Evolutionary conservation across 2,329 filamentous ascomycete species (phyloP), one percentile per base, ranked within the genome.

Genomic region (Tolypocladium pustulatum): DNA sequence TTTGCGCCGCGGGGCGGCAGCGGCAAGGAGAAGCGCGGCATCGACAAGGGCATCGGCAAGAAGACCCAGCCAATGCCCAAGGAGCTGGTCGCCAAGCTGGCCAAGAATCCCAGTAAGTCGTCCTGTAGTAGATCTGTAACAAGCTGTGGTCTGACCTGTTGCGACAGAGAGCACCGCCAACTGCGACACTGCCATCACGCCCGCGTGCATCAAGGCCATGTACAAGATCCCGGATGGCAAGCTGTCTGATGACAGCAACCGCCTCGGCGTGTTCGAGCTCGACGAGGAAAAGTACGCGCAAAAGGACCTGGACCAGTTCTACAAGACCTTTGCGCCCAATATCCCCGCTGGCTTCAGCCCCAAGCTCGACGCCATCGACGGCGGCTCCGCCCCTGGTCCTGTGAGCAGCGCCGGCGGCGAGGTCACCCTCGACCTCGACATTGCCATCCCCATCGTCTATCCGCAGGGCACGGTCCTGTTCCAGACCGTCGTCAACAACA

Each of bases 111-210:
- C 3, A 7, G 46, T 51, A 30, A 20, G 46, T 30, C 13, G 15
- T 20, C 15, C 4, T 17, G 5, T 20, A 3, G 2, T 17, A 9
- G 1, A 2, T 20, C 12, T 30, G 7, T 30, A 8, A 8, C 15
- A 8, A 9, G 25, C 13, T 4, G 46, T 9, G 9, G 5, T 49
- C 46, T 51, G 13, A 51, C 46, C 2, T 17, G 20, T 9, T 34
- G n/a, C 22, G 22, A 40, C 37, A 54, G 63, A 56, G 22, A 30
- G 55, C 20, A 64, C 59, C 4, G 22, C 51, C 5, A 51, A 57
- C 32, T 87, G 84, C 65, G 77, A 81, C 63, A 68, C 70, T 17
- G 76, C 79, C 65, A 83, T 86, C 62, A 85, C 81, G 0, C 81
- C 82, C 0, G 75, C 76, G 49, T 86, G 83, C 63, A 73, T 84